Evolutionary conservation across 768 basidiomycete genomes (phyloP), one percentile per base, ranked within the genome.

Genomic region (Phaffia tasmanica): DNA sequence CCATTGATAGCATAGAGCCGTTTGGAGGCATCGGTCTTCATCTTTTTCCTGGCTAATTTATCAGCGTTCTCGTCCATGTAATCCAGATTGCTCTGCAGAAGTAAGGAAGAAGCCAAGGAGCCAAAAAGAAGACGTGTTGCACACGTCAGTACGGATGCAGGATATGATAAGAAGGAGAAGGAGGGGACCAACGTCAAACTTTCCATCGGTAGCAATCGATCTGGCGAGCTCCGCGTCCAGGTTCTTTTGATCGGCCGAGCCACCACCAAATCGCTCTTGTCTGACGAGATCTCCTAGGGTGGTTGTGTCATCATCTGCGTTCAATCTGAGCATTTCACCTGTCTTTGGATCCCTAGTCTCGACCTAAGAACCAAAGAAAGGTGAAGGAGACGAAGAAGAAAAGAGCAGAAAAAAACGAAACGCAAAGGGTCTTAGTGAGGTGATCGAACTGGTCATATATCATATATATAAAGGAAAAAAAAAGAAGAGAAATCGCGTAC

Each of bases 21-120:
- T 75, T 92, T 98, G 86, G 95, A 90, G 25, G 87, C 89, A 73
- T 98, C 94, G 4, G 86, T 85, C 61, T 92, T 87, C 89, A 97
- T 92, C 78, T 94, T 98, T 76, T 90, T 85, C 64, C 93, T 80
- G 49, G 88, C 89, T 0, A 98, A 81, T 71, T 85, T 86, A 72
- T 94, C 94, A 0, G 91, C 92, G 74, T 97, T 94, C 70, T 98
- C 95, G 71, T 99, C 95, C 70, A 95, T 86, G 71, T 98, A 98
- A 56, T 97, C 95, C 42, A 93, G 78, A 72, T 93, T 84, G 70
- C 87, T 86, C 87, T 91, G 35, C 14, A 51, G 64, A 51, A 18
- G 15, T 1, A 64, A 42, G 9, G 27, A 59, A 1, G 46, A 16
- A 18, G 62, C 19, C 64, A 35, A 60, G 30, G 46, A 46, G 16